These are phyloP conservation scores for Neofusicoccum umdonicola DNA, from an alignment of 2,329 filamentous ascomycete species.

Conservation along the genomic window DNA sequence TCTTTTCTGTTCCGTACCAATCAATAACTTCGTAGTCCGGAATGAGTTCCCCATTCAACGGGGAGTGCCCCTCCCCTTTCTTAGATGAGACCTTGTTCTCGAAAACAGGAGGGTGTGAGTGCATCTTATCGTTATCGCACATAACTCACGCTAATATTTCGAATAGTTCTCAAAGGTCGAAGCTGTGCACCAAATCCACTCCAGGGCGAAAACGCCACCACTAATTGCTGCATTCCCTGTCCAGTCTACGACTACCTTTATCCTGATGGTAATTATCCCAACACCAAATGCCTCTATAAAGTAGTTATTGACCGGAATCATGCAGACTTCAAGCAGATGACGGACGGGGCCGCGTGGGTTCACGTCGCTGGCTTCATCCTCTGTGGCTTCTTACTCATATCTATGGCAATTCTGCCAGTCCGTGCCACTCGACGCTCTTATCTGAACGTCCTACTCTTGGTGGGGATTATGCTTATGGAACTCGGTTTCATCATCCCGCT, in stretches of 20 bases:
- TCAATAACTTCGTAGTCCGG: background rate
- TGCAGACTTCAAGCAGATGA: constrained; percentile 52
- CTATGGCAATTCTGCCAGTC: constrained; percentile 75
- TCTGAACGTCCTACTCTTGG: constrained; percentile 79
- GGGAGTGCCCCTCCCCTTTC: constrained; percentile 26
- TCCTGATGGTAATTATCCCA: constrained; percentile 44
- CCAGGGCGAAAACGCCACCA: constrained; percentile 10
- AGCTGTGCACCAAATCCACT: constrained; percentile 27
- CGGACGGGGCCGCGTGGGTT: constrained; percentile 57
- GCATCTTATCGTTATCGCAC: background rate
- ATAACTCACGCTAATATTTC: background rate
- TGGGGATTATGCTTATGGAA: constrained; percentile 78
- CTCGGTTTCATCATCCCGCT: constrained; percentile 89
- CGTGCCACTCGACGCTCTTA: constrained; percentile 93
- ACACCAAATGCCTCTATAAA: too few species aligned
- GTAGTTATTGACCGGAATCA: background rate
- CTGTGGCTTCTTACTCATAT: constrained; percentile 74
- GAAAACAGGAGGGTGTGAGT: constrained; percentile 26
- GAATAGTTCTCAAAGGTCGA: constrained; percentile 22
- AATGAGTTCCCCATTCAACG: background rate
- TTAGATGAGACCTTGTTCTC: constrained; percentile 25
- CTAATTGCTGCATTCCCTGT: constrained; percentile 75
- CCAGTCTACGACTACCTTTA: constrained; percentile 74
- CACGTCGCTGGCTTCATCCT: constrained; percentile 70
- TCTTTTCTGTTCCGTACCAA: background rate